phyloP scores from a whole-genome alignment of 805 yeast genomes.

The Monosporozyma servazzii region DNA sequence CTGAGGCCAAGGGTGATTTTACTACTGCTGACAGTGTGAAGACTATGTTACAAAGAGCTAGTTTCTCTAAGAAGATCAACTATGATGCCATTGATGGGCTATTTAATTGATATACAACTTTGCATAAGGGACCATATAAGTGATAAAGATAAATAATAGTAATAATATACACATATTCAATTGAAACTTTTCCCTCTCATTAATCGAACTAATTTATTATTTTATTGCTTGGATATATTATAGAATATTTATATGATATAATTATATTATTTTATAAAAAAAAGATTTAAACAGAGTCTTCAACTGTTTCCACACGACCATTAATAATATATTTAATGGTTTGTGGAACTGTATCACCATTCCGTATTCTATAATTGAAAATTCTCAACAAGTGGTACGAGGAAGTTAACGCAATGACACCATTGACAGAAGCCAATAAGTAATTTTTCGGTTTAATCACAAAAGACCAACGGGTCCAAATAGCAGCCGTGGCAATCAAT shows the following conservation, averaged over 20 bases:
- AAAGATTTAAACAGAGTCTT: neutral
- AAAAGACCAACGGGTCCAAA: constrained; percentile 98
- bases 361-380: constrained; percentile 49
- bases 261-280: neutral
- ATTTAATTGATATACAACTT: constrained; percentile 21
- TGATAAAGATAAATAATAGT: no score
- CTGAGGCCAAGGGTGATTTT: constrained; percentile 28
- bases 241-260: neutral
- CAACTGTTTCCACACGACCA: constrained; percentile 28
- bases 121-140: neutral
- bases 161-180: neutral
- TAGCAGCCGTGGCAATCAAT: constrained; percentile 80
- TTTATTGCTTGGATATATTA: neutral
- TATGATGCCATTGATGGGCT: constrained; percentile 65
- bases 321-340: constrained; percentile 49
- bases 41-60: constrained; percentile 62
- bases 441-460: constrained; percentile 84
- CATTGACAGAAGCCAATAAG: constrained; percentile 86
- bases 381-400: constrained; percentile 75
- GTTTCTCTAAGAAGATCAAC: constrained; percentile 82
- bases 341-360: constrained; percentile 55
- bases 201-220: neutral
- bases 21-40: constrained; percentile 77
- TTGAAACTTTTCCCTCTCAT: no score
- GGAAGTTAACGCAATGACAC: constrained; percentile 87